Evolutionary conservation across 176 grass and related monocot genomes (phyloP), one percentile per base, ranked within the genome.

Genomic region (Oryza coarctata): DNA sequence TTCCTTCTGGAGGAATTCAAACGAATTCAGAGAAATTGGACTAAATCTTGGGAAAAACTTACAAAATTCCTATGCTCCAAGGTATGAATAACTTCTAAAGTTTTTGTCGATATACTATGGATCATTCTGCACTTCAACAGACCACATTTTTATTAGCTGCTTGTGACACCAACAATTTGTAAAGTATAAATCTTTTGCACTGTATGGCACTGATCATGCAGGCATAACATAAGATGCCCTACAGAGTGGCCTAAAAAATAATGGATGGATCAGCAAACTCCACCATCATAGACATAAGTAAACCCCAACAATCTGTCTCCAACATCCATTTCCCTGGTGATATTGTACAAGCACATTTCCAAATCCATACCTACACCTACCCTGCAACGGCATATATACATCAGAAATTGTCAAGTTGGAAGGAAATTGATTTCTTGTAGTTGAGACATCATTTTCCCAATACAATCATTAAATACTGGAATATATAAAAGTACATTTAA

Each of bases 371-470:
- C 62, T 76, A 29, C 43, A 83, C 15, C 31, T 32, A 49, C 31
- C 40, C 50, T 68, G 27, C 27, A 33, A 65, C 58, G 4, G 57
- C 71, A 31, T 17, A 49, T 49, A 49, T 18, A 4, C 14, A 82
- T 61, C 61, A 68, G 28, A 34, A 25, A 18, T 68, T 27, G 68
- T 52, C 79, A 83, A 61, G 26, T n/a, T 3, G 8, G 34, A 18
- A 69, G 33, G 43, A 49, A 49, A 49, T 18, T 49, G 11, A 22
- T 77, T 77, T 82, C 32, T 47, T 62, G 73, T 34, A 57, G 79
- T 60, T 83, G 79, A 83, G 30, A 78, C 84, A 74, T 83, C 79
- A 0, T 68, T 90, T 90, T 82, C 88, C 47, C 44, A 8, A 13
- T 82, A 61, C 58, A 78, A 86, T 82, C 57, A 68, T 71, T 28